Evolutionary conservation across 2,329 filamentous ascomycete species (phyloP).

Genomic region (Scleromitrula shiraiana): DNA sequence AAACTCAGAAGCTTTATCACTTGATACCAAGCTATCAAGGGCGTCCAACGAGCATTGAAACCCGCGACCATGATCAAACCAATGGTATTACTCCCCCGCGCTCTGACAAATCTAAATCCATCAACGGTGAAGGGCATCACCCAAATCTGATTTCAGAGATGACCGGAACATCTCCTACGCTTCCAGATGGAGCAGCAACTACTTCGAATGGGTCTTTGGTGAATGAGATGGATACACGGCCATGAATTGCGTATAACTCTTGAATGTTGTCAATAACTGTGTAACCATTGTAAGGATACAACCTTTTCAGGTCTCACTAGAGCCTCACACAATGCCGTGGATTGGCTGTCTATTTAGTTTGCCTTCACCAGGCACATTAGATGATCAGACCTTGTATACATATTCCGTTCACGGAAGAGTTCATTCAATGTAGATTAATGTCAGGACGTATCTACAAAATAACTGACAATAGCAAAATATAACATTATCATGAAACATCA

Average conservation of each 20-base stretch:
- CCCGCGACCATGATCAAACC: slow-evolving; percentile 13
- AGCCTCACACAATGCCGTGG: too few relatives aligned
- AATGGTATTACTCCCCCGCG: slow-evolving; percentile 28
- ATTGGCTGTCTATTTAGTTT: too few relatives aligned
- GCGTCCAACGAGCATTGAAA: not conserved
- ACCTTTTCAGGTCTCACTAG: too few relatives aligned
- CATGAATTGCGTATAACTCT: not conserved
- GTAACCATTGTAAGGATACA: not conserved
- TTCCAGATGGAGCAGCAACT: slow-evolving; percentile 1
- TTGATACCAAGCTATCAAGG: slow-evolving; percentile 32
- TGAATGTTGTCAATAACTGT: not conserved
- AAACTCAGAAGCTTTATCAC: slow-evolving; percentile 50
- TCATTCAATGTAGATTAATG: not conserved
- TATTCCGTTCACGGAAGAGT: not conserved
- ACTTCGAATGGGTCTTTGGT: not conserved
- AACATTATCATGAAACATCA: not conserved
- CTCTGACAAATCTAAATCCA: slow-evolving; percentile 25
- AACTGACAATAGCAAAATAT: not conserved
- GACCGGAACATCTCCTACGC: not conserved
- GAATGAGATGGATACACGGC: not conserved
- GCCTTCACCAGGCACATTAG: not conserved
- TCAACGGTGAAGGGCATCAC: slow-evolving; percentile 14
- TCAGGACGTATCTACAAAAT: not conserved
- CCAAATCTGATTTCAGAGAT: slow-evolving; percentile 1
- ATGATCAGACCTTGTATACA: not conserved